These are phyloP conservation scores for Thymus mandschuricus DNA, from an alignment of 257 asterid species.

Conservation along the genomic window DNA sequence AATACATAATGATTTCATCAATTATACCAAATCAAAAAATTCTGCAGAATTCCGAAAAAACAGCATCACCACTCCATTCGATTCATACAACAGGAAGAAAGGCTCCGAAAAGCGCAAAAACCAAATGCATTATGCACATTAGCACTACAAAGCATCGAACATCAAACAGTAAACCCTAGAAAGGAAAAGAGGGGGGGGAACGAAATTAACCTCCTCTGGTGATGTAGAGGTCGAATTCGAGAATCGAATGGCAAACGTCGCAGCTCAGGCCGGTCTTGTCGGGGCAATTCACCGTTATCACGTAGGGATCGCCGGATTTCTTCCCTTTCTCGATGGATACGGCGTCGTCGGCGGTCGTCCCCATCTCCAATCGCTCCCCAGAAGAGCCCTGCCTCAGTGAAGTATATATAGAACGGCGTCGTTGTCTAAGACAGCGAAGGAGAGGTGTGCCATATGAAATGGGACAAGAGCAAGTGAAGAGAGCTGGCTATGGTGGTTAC, in stretches of 20 bases:
- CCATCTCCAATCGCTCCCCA: slow-evolving; percentile 38
- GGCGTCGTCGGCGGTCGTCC: slow-evolving; percentile 57
- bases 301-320: slow-evolving; percentile 60
- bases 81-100: neutral
- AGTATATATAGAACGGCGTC: neutral
- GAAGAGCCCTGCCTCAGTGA: neutral
- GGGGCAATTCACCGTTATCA: slow-evolving; percentile 63
- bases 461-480: neutral
- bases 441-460: neutral
- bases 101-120: neutral
- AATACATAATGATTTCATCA: no score
- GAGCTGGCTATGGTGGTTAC: neutral
- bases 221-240: slow-evolving; percentile 68
- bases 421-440: slow-evolving; percentile 6
- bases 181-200: neutral
- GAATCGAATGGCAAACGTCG: slow-evolving; percentile 66
- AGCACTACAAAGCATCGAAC: neutral
- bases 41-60: neutral
- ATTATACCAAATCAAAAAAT: neutral
- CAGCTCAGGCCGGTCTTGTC: slow-evolving; percentile 73
- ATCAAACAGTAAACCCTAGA: neutral
- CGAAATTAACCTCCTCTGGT: slow-evolving; percentile 61
- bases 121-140: neutral
- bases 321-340: slow-evolving; percentile 71
- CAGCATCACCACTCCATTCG: neutral